Conservation (phyloP, 2,329 filamentous ascomycete genomes). For the Xylariaceae sp. region DNA sequence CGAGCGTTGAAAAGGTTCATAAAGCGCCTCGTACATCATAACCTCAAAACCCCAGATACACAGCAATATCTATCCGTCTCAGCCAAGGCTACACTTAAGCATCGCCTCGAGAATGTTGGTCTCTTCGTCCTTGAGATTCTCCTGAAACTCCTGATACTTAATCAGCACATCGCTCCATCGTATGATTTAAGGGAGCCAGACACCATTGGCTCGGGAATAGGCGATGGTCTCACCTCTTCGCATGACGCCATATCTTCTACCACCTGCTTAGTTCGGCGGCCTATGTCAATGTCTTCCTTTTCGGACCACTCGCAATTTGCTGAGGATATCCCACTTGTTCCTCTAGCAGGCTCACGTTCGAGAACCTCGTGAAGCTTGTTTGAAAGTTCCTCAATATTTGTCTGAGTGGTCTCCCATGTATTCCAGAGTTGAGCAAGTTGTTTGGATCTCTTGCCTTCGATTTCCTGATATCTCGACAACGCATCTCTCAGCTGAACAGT, state of each 20-base stretch:
- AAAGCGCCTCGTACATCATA: conserved; percentile 12
- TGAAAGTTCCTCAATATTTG: conserved; percentile 24
- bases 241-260: conserved; percentile 31
- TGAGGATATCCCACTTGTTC: conserved; percentile 23
- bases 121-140: conserved; percentile 29
- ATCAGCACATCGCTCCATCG: conserved; percentile 28
- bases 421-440: conserved; percentile 27
- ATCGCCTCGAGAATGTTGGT: conserved; percentile 28
- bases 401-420: conserved; percentile 25
- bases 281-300: conserved; percentile 25
- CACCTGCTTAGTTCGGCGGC: conserved; percentile 24
- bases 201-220: conserved; percentile 6
- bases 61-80: conserved; percentile 1
- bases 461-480: conserved; percentile 17
- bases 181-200: conserved; percentile 25
- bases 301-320: conserved; percentile 17
- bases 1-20: conserved; percentile 22
- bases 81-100: conserved; percentile 20
- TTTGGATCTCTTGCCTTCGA: conserved; percentile 11
- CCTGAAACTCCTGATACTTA: conserved; percentile 30
- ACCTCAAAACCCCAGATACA: not conserved
- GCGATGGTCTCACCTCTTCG: conserved; percentile 29
- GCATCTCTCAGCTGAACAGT: conserved; percentile 16
- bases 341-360: conserved; percentile 5
- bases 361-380: conserved; percentile 5